Conservation (phyloP, 2,329 filamentous ascomycete species). For the Exophiala oligosperma region DNA sequence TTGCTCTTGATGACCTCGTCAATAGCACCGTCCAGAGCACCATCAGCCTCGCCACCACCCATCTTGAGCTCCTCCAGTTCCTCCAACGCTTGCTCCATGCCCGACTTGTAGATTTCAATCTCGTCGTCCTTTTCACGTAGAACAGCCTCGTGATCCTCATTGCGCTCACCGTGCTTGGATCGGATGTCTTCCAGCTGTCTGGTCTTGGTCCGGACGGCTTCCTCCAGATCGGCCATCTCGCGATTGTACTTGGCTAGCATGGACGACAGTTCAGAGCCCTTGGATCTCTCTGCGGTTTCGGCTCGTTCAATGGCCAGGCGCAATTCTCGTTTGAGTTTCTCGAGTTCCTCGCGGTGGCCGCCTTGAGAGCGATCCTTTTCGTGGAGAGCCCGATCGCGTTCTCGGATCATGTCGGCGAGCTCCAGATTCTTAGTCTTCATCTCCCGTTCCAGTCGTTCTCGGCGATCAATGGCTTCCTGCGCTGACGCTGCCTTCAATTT, state of each 20-base stretch:
- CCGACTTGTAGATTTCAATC: constrained; percentile 95
- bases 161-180: constrained; percentile 73
- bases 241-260: constrained; percentile 96
- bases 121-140: constrained; percentile 96
- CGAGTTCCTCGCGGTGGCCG: constrained; percentile 86
- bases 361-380: constrained; percentile 87
- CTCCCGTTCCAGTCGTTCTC: constrained; percentile 94
- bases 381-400: constrained; percentile 88
- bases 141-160: constrained; percentile 79
- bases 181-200: constrained; percentile 82
- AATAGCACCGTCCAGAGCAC: constrained; percentile 83
- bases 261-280: constrained; percentile 90
- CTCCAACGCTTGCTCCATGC: constrained; percentile 93
- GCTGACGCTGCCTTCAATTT: constrained; percentile 96
- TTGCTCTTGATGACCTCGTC: constrained; percentile 85
- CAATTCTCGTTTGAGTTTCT: constrained; percentile 91
- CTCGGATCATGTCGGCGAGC: constrained; percentile 95
- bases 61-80: constrained; percentile 83
- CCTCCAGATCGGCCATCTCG: constrained; percentile 95
- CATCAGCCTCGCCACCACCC: constrained; percentile 72
- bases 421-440: constrained; percentile 99
- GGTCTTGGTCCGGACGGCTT: constrained; percentile 83
- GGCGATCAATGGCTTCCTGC: constrained; percentile 90
- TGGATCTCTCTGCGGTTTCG: constrained; percentile 87
- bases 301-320: constrained; percentile 88